These are phyloP conservation scores for Endoconidiophora polonica DNA, from an alignment of 2,329 filamentous ascomycete species.

Conservation along the genomic window DNA sequence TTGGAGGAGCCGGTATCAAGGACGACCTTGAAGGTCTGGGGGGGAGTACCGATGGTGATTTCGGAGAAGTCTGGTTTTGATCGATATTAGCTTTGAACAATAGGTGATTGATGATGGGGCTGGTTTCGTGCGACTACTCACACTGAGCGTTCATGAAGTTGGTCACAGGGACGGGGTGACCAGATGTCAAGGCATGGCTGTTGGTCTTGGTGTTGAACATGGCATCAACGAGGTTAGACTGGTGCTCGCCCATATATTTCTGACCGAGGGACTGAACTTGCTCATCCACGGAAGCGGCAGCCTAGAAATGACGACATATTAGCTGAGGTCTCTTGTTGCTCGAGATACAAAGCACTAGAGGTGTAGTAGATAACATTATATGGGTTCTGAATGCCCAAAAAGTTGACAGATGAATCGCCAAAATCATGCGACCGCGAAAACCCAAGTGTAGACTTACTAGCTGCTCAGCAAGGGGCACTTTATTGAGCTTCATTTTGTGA, in stretches of 20 bases:
- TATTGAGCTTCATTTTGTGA: slow-evolving; percentile 96
- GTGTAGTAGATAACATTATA: slow-evolving; percentile 5
- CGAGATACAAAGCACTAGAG: neutral
- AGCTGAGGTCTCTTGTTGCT: slow-evolving; percentile 5
- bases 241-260: slow-evolving; percentile 76
- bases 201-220: slow-evolving; percentile 64
- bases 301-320: slow-evolving; percentile 28
- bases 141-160: slow-evolving; percentile 99
- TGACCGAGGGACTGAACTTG: slow-evolving; percentile 74
- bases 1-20: slow-evolving; percentile 98
- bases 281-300: slow-evolving; percentile 59
- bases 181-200: slow-evolving; percentile 35
- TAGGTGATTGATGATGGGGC: neutral
- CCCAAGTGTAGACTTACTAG: slow-evolving; percentile 42
- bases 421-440: neutral
- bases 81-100: neutral
- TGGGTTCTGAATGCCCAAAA: neutral
- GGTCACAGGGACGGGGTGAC: slow-evolving; percentile 73
- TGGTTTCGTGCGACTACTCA: slow-evolving; percentile 33
- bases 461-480: slow-evolving; percentile 83
- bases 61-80: slow-evolving; percentile 70
- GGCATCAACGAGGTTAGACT: slow-evolving; percentile 55
- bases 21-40: slow-evolving; percentile 95
- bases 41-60: slow-evolving; percentile 79
- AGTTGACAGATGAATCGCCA: neutral